Base-by-base conservation (phyloP, 176 grass and related monocot species). In the Bolboschoenus planiculmis region DNA sequence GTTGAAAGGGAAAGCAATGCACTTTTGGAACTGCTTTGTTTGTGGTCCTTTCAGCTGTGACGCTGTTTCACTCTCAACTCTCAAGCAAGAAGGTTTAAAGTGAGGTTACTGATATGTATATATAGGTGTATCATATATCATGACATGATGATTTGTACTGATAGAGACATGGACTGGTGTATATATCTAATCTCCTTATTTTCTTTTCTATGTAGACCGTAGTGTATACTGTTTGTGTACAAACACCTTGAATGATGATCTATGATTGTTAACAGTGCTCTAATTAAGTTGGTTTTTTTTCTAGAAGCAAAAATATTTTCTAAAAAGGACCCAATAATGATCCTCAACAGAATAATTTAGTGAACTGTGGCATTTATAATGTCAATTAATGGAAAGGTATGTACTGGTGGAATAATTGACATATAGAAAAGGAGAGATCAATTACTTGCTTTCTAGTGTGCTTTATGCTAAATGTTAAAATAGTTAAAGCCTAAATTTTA, bases 161-260 rank as follows among this genome's bases (percentile, higher is more conserved):
- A 73, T 26, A 44, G 40, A 74, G 42, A 74, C 68, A 29, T 74
- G 23, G 47, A 29, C 42, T 47, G 23, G 11, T 74, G 70, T 74
- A 74, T n/a, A n/a, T n/a, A n/a, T n/a, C n/a, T n/a, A n/a, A n/a
- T 46, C 42, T 74, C 21, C 42, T 74, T 74, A 29, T 27, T 74
- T 74, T 74, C 68, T 74, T 9, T 72, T 24, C n/a, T 47, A n/a
- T n/a, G n/a, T n/a, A n/a, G n/a, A n/a, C n/a, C n/a, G 70, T 74
- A 48, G 21, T 48, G 40, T 48, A n/a, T n/a, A 48, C 42, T 53
- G 5, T 42, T n/a, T n/a, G n/a, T 70, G 65, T 35, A 40, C 36
- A 70, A 70, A 70, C 61, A 64, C 61, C 14, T 64, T 34, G n/a
- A n/a, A n/a, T 0, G 30, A 34, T 64, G 4, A 11, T 11, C 4